Base-by-base conservation (phyloP, 1,284 basidiomycete species). In the Pseudozyma pruni region DNA sequence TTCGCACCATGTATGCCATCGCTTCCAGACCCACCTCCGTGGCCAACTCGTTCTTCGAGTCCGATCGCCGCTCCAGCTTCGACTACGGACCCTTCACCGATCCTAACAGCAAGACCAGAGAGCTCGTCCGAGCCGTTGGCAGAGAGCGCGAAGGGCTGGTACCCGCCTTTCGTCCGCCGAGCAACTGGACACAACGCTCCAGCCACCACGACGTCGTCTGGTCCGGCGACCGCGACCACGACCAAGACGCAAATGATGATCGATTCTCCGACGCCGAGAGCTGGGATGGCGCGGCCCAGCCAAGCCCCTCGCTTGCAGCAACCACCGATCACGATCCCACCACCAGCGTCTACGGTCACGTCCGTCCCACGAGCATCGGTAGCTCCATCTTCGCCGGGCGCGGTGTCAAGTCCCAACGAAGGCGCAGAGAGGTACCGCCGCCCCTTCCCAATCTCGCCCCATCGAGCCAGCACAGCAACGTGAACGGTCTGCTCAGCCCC, bases 321-420 rank as follows among this genome's bases (percentile, higher is more conserved):
- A 57, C 52, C 25, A 44, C 34, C 35, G 54, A 60, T 5, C 50
- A 59, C 42, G 54, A 59, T 31, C 31, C 35, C 5, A 56, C 53
- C 8, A 37, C 44, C n/a, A 66, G 61, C 20, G 55, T 69, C 32
- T 64, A 74, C 23, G 72, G 70, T 16, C 74, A 76, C 35, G 50
- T 48, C 2, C 59, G 74, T 22, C 57, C 49, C 43, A 55, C 69
- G 20, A 72, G 69, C 48, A 54, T 76, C 56, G 74, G 59, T 8
- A 75, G 73, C 48, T 69, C 68, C 47, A 75, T 76, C 58, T 76
- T 74, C 52, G 73, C 74, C 1, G 74, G 74, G 6, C 52, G 73
- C 10, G 74, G 74, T 11, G 67, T 48, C 25, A 43, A 37, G 25
- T 41, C 45, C 11, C 59, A 64, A 14, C 54, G 54, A 4, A 54